These are phyloP conservation scores for Fusarium solani-melongenae DNA, from an alignment of 2,329 filamentous ascomycete genomes.

Conservation along the genomic window DNA sequence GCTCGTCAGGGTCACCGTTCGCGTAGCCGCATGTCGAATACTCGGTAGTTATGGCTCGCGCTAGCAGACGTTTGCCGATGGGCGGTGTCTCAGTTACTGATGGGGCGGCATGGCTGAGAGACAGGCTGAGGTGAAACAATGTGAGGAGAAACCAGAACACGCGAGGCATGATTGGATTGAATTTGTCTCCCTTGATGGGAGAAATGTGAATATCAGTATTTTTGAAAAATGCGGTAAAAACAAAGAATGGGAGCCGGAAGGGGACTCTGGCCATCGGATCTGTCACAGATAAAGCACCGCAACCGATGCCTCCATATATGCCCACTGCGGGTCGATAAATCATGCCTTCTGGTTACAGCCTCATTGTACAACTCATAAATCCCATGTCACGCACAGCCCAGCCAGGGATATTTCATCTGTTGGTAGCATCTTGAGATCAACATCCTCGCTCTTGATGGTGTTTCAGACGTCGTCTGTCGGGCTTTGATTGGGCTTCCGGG, in stretches of 20 bases:
- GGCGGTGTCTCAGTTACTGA: slow-evolving; percentile 19
- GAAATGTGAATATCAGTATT: not conserved
- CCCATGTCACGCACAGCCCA: not conserved
- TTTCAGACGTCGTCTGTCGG: not conserved
- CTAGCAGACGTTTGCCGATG: not conserved
- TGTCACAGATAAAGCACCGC: not conserved
- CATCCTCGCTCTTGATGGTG: not conserved
- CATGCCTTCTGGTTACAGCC: not conserved
- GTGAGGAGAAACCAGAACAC: not conserved
- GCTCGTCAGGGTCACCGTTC: slow-evolving; percentile 41
- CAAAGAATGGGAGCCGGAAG: not conserved
- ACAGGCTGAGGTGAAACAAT: slow-evolving; percentile 22
- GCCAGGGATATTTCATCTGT: not conserved
- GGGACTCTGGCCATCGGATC: not conserved
- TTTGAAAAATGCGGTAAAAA: not conserved
- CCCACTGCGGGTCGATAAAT: not conserved
- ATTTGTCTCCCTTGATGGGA: not conserved
- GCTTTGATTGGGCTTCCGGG: not conserved
- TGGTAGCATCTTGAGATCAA: not conserved
- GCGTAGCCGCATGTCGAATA: slow-evolving; percentile 45
- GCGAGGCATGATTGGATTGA: slow-evolving; percentile 5
- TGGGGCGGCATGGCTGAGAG: not conserved
- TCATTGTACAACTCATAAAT: not conserved
- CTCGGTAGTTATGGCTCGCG: slow-evolving; percentile 20
- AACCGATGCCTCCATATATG: not conserved